These are phyloP conservation scores for Eutrema salsugineum DNA, from an alignment of 441 rosid genomes.

Conservation along the genomic window DNA sequence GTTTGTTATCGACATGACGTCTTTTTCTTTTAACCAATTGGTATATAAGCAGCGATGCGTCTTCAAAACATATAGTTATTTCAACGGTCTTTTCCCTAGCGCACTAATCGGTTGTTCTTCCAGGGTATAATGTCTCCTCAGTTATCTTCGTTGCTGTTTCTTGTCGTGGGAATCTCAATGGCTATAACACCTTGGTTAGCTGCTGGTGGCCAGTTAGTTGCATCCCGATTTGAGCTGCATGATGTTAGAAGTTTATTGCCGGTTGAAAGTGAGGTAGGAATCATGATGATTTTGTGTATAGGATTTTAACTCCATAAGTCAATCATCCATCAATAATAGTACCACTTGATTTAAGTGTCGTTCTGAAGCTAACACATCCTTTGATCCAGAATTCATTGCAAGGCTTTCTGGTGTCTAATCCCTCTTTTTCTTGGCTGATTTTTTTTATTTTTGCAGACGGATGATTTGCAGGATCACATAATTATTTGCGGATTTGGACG, in stretches of 20 bases:
- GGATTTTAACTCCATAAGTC: background rate
- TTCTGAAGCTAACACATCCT: conserved; percentile 16
- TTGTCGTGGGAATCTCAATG: conserved; percentile 98
- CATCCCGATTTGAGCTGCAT: conserved; percentile 92
- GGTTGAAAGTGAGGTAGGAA: conserved; percentile 90
- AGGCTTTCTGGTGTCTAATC: conserved; percentile 2
- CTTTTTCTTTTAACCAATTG: background rate
- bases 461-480: conserved; percentile 96
- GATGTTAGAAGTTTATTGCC: conserved; percentile 97
- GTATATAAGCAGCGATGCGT: background rate
- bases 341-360: conserved; percentile 18
- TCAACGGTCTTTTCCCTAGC: background rate
- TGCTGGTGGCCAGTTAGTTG: conserved; percentile 97
- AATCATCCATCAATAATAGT: background rate
- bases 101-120: conserved; percentile 27
- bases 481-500: conserved; percentile 98
- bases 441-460: conserved; percentile 62
- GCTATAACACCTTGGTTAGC: conserved; percentile 98
- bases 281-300: background rate
- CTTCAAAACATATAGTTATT: background rate
- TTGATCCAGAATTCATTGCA: conserved; percentile 5
- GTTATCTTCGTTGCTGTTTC: conserved; percentile 88
- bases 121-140: conserved; percentile 99
- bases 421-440: conserved; percentile 21
- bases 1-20: conserved; percentile 31